Base-by-base conservation (phyloP, 2,329 filamentous ascomycete species). In the Lasiodiplodia hormozganensis region DNA sequence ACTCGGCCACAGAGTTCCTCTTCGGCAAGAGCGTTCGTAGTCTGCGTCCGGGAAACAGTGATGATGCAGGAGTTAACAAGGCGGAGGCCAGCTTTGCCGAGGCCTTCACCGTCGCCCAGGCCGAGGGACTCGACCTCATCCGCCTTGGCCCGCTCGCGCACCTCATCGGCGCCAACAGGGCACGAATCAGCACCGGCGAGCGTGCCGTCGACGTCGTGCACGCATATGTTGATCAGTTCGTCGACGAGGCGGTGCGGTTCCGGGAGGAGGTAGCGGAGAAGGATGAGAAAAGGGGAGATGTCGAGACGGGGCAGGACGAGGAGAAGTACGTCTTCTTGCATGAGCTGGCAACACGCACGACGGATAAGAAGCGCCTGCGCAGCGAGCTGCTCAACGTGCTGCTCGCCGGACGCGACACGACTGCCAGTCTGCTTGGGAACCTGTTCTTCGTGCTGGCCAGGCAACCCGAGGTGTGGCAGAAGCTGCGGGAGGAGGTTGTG, bases 1-100 rank as follows among this genome's bases (percentile, higher is more conserved):
- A 85, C 69, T 78, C 81, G 16, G 82, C 83, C 0, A 84, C 82
- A 0, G 83, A 84, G 53, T 85, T 85, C 69, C 75, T 85, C 7
- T 84, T 84, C 73, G 82, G 83, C 70, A 78, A 83, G 68, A 81
- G 75, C 69, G 79, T 75, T 69, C 78, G 73, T 70, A 77, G 74
- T 73, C 68, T 70, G 18, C 74, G 72, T 40, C 72, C 76, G 23
- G 74, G 76, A 5, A 70, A 71, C 18, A 76, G 75, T 38, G 31
- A 38, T 2, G 36, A n/a, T 18, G 18, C 12, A 34, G 31, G 31
- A 34, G 31, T 8, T 10, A 34, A 11, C 54, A 14, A 3, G 8
- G 54, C 7, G 11, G 81, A 83, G 34, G 70, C 72, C 12, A 73
- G 77, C 4, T 85, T 85, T 71, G 77, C 79, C 11, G 73, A 76